phyloP scores from a whole-genome alignment of 306 rosid genomes.

The Acacia melanoxylon region DNA sequence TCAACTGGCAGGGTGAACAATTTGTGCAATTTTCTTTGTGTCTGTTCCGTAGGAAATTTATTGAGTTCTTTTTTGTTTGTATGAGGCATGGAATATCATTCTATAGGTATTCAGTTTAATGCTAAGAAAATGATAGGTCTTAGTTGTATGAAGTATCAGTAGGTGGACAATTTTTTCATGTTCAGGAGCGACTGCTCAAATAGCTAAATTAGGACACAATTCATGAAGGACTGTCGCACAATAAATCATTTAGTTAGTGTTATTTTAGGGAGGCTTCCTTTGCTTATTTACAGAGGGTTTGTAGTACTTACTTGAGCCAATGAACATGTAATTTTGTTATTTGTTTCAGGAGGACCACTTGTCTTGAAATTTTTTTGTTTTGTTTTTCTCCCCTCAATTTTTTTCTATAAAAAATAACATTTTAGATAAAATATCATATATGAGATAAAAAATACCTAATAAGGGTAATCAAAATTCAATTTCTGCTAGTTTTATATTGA shows the following conservation, averaged over 20 bases:
- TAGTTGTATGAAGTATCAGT: not conserved
- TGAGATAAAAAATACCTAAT: not conserved
- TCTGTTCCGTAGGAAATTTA: not conserved
- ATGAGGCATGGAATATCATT: not conserved
- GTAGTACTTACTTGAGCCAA: not conserved
- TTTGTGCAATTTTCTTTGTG: slow-evolving; percentile 17
- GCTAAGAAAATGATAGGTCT: slow-evolving; percentile 1
- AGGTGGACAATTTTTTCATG: not conserved
- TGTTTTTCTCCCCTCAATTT: not conserved
- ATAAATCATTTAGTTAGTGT: not conserved
- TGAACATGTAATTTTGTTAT: not conserved
- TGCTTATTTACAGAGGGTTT: not conserved
- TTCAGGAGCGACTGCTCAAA: not conserved
- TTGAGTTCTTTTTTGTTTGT: not conserved
- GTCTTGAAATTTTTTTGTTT: not conserved
- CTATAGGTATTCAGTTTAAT: not conserved
- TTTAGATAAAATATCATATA: not conserved
- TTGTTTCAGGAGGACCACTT: not conserved
- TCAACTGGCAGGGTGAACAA: slow-evolving; percentile 3
- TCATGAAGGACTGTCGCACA: not conserved
- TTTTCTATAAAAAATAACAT: not conserved
- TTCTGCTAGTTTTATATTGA: not conserved
- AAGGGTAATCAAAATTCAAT: not conserved
- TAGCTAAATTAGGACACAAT: not conserved
- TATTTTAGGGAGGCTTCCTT: not conserved